Evolutionary conservation across 371 early-diverging fungal genomes (phyloP).

Genomic region (Mucor piriformis): DNA sequence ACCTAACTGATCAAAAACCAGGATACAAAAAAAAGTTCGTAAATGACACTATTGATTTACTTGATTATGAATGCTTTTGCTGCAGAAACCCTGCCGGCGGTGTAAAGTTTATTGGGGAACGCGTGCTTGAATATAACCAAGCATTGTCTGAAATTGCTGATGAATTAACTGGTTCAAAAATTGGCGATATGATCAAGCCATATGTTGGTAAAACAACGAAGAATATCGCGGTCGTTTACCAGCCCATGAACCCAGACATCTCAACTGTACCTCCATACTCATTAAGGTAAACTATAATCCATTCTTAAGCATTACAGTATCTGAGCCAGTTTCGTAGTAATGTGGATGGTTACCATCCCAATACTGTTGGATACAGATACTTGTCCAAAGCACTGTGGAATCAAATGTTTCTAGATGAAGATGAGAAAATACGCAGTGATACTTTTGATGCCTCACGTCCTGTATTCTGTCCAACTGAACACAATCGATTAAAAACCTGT

Average conservation of each 20-base stretch:
- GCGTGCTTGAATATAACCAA: conserved; percentile 3
- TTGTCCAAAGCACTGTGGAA: conserved; percentile 29
- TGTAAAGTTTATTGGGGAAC: neutral
- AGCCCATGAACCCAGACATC: conserved; percentile 25
- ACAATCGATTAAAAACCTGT: conserved; percentile 23
- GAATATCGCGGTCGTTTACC: conserved; percentile 26
- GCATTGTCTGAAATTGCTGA: neutral
- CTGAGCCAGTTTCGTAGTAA: conserved; percentile 27
- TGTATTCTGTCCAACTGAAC: conserved; percentile 29
- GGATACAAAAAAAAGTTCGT: conserved; percentile 33
- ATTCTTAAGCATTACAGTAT: neutral
- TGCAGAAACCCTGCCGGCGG: conserved; percentile 17
- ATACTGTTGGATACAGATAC: conserved; percentile 25
- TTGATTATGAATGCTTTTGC: conserved; percentile 35
- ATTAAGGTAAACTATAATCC: conserved; percentile 21
- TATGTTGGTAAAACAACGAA: neutral
- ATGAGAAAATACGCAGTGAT: neutral
- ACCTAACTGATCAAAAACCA: conserved; percentile 11
- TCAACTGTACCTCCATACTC: conserved; percentile 20
- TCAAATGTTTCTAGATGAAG: conserved; percentile 16
- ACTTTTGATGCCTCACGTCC: conserved; percentile 14
- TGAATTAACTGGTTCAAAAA: neutral
- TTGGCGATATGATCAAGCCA: neutral
- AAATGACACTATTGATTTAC: conserved; percentile 21
- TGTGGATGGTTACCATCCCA: conserved; percentile 42